phyloP scores from a whole-genome alignment of 1,139 yeast genomes.

The Zygosaccharomyces pseudobailii region DNA sequence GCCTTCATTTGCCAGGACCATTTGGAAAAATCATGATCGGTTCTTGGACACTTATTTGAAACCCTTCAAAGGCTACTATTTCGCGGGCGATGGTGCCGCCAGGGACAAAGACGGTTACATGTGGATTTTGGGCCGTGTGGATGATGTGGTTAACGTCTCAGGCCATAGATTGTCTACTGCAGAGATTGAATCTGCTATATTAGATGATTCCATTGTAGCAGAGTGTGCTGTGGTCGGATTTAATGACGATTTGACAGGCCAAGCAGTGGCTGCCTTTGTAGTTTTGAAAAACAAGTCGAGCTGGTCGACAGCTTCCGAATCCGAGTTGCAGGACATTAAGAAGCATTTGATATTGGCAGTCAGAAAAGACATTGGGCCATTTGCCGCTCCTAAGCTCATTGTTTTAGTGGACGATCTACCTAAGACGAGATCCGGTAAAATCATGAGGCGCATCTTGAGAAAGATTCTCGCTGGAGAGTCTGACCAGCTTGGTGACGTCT shows the following conservation, averaged over 20 bases:
- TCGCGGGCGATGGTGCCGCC: conserved; percentile 82
- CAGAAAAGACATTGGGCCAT: conserved; percentile 77
- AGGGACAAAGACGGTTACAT: conserved; percentile 71
- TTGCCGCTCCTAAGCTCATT: conserved; percentile 75
- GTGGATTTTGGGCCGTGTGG: conserved; percentile 81
- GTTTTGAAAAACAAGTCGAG: conserved; percentile 48
- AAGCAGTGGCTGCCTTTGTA: conserved; percentile 79
- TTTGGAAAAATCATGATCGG: conserved; percentile 64
- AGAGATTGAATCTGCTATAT: conserved; percentile 74
- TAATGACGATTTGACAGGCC: conserved; percentile 77
- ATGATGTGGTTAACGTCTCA: conserved; percentile 76
- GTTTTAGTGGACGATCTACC: conserved; percentile 72
- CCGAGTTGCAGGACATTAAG: conserved; percentile 51
- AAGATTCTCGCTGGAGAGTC: conserved; percentile 75
- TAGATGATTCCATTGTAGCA: conserved; percentile 64
- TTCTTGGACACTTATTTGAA: conserved; percentile 67
- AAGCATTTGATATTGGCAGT: conserved; percentile 69
- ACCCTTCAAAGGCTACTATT: conserved; percentile 65
- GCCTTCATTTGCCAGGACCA: conserved; percentile 79
- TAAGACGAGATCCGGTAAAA: conserved; percentile 79
- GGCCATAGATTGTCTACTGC: conserved; percentile 81
- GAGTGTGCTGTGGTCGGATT: conserved; percentile 80
- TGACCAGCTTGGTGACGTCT: conserved; percentile 71
- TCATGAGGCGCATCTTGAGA: conserved; percentile 78
- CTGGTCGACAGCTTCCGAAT: conserved; percentile 38